Conservation (phyloP, 257 asterid species). For the Solanum rostratum region DNA sequence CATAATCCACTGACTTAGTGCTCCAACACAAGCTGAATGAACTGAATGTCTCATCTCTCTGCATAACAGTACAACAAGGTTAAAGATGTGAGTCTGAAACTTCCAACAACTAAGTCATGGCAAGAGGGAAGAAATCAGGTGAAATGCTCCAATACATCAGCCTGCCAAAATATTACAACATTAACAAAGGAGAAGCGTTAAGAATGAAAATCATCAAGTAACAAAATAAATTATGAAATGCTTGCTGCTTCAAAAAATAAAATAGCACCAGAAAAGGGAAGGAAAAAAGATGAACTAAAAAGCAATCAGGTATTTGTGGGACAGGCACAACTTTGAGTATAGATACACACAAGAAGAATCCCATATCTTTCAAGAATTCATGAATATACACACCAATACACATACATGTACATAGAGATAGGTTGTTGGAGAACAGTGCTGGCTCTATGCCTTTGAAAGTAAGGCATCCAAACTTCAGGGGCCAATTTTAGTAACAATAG, state of each 20-base stretch:
- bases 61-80: constrained; percentile 94
- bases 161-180: constrained; percentile 63
- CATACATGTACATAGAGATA: background rate
- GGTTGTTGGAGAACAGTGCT: background rate
- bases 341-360: constrained; percentile 16
- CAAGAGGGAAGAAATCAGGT: constrained; percentile 82
- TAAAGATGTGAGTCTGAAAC: constrained; percentile 95
- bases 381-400: background rate
- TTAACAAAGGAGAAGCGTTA: constrained; percentile 15
- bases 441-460: background rate
- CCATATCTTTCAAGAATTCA: constrained; percentile 5
- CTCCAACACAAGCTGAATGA: constrained; percentile 27
- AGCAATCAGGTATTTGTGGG: background rate
- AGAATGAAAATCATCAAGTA: background rate
- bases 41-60: constrained; percentile 48
- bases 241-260: constrained; percentile 11
- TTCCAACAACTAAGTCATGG: constrained; percentile 88
- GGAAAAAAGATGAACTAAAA: background rate
- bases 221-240: background rate
- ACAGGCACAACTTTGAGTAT: constrained; percentile 17
- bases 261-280: background rate
- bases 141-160: constrained; percentile 79
- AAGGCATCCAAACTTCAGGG: background rate
- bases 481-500: background rate
- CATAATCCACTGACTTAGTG: constrained; percentile 17